Percentiles rank a stretch among this genome's conserved stretches.
Evolutionary conservation across 495 filamentous ascomycete species (phyloP).

Genomic region (Penicillium salamii): DNA sequence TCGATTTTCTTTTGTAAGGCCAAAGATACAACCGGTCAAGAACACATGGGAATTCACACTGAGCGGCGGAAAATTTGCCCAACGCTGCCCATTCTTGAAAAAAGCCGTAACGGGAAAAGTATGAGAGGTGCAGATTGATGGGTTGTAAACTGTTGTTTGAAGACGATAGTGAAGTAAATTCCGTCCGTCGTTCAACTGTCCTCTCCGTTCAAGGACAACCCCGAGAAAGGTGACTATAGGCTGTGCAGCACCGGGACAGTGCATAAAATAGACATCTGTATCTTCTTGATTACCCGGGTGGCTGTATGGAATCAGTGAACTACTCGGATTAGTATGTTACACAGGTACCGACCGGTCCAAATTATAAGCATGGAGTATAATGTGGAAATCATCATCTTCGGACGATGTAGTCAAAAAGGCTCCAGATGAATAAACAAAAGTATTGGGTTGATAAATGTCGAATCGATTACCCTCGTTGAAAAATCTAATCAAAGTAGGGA

Average conservation of each 20-base stretch:
- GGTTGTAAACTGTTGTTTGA: constrained; percentile 14
- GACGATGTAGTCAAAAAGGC: constrained; percentile 7
- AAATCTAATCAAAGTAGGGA: constrained; percentile 6
- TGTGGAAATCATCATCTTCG: constrained; percentile 7
- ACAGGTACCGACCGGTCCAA: constrained; percentile 9
- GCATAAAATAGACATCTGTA: constrained; percentile 13
- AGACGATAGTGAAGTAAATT: constrained; percentile 15
- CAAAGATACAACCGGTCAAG: constrained; percentile 13
- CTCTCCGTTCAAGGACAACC: constrained; percentile 6
- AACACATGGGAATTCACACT: constrained; percentile 3
- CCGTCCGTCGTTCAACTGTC: constrained; percentile 8
- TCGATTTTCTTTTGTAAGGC: constrained; percentile 14
- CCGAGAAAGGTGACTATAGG: constrained; percentile 8
- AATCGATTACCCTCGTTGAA: constrained; percentile 5
- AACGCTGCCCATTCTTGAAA: constrained; percentile 15
- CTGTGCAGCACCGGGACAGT: constrained; percentile 13
- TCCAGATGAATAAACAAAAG: constrained; percentile 4
- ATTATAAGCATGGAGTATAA: constrained; percentile 7
- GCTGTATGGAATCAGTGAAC: background rate
- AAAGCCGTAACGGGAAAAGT: constrained; percentile 13
- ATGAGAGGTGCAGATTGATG: constrained; percentile 3
- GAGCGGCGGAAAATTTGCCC: constrained; percentile 12
- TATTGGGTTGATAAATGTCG: background rate
- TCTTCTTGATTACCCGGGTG: constrained; percentile 14
- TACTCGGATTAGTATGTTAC: no score